A percentile compares a stretch with the other conserved stretches of the same genome.
Evolutionary conservation across 768 basidiomycete species (phyloP).

Genomic region (Collybia mongolica): DNA sequence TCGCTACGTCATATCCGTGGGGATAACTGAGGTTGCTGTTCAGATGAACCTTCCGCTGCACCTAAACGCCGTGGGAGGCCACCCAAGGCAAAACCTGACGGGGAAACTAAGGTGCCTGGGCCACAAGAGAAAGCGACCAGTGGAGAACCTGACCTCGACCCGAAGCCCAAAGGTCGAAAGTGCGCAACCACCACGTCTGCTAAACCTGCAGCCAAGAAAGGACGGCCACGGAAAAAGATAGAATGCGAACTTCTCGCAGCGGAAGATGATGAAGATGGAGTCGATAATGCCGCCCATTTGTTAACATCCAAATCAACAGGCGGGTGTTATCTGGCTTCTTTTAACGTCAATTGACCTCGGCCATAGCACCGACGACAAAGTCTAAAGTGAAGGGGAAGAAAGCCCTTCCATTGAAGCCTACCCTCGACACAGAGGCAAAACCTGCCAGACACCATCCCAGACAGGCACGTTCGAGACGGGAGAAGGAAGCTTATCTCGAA

Average conservation of each 20-base stretch:
- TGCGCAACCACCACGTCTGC: background rate
- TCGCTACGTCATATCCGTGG: no score
- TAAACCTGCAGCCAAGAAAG: background rate
- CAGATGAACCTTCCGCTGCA: background rate
- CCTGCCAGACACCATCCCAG: background rate
- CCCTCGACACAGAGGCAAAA: background rate
- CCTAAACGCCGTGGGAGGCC: slow-evolving; percentile 16
- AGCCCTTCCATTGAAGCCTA: background rate
- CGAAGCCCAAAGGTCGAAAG: background rate
- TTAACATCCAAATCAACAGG: no score
- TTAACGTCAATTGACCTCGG: no score
- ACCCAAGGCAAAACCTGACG: slow-evolving; percentile 7
- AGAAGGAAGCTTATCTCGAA: background rate
- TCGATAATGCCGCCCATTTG: background rate
- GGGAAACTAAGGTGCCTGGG: background rate
- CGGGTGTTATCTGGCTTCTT: no score
- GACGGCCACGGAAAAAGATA: background rate
- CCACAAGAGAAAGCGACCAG: no score
- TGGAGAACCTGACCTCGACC: background rate
- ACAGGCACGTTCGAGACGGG: background rate
- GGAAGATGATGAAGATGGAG: background rate
- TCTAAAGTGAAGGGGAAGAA: background rate
- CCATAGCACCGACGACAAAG: background rate
- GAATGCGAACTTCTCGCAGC: background rate
- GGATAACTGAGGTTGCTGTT: background rate